These are phyloP conservation scores for Dactylonectria estremocensis DNA, from an alignment of 2,329 filamentous ascomycete genomes.

Conservation along the genomic window DNA sequence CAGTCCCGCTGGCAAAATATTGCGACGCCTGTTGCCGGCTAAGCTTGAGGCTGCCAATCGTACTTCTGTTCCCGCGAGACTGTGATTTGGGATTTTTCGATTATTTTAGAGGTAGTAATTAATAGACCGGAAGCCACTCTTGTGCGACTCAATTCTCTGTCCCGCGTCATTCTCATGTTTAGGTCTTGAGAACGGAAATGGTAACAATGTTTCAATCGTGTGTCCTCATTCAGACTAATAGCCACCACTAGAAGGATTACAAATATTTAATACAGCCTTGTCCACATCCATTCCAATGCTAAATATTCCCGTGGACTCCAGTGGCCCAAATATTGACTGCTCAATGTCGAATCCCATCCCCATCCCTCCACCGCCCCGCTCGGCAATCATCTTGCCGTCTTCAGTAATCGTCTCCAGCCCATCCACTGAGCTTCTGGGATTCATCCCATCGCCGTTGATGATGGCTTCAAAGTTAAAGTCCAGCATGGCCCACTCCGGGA, in stretches of 20 bases:
- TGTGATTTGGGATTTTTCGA: not conserved
- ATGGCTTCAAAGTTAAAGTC: conserved; percentile 38
- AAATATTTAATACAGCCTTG: conserved; percentile 33
- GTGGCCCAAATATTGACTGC: conserved; percentile 21
- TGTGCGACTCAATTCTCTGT: no score
- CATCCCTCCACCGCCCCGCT: not conserved
- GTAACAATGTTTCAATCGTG: no score
- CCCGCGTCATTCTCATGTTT: not conserved
- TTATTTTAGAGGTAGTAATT: not conserved
- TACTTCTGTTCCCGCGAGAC: not conserved
- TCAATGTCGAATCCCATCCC: conserved; percentile 14
- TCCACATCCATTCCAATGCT: conserved; percentile 33
- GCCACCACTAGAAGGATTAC: not conserved
- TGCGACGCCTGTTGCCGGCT: conserved; percentile 18
- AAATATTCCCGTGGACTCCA: conserved; percentile 27
- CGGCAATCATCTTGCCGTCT: not conserved
- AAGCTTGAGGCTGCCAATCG: not conserved
- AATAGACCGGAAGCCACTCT: not conserved
- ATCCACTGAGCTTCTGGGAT: conserved; percentile 4
- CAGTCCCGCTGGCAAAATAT: conserved; percentile 21
- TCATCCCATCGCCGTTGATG: conserved; percentile 22
- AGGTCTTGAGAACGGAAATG: not conserved
- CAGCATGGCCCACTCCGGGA: conserved; percentile 35
- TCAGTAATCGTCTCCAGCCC: not conserved
- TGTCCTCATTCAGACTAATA: not conserved